A percentile compares a stretch with the other conserved stretches of the same genome.
Evolutionary conservation across 2,329 filamentous ascomycete species (phyloP).

Genomic region (Didymella keratinophila): DNA sequence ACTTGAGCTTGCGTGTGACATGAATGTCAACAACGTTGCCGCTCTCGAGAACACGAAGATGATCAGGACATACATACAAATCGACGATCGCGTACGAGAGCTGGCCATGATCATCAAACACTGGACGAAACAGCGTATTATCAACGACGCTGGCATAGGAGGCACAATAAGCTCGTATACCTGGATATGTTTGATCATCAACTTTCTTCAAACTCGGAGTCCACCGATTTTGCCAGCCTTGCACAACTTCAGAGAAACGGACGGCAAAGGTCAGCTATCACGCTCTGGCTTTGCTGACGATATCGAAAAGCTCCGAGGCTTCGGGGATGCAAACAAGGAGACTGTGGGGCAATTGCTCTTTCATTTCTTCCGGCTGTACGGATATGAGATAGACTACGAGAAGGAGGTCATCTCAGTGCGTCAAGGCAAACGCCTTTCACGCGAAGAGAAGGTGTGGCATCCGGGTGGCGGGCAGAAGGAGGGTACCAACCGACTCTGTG

Average conservation of each 20-base stretch:
- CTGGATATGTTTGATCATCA: slow-evolving; percentile 98
- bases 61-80: slow-evolving; percentile 95
- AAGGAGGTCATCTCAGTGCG: slow-evolving; percentile 85
- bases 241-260: slow-evolving; percentile 74
- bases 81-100: slow-evolving; percentile 87
- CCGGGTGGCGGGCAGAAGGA: slow-evolving; percentile 60
- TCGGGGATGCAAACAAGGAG: slow-evolving; percentile 81
- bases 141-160: slow-evolving; percentile 95
- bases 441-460: slow-evolving; percentile 89
- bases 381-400: slow-evolving; percentile 90
- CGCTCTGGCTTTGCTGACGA: slow-evolving; percentile 87
- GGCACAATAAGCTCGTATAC: slow-evolving; percentile 97
- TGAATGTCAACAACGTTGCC: slow-evolving; percentile 98
- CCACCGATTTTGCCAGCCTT: slow-evolving; percentile 86
- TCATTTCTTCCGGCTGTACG: slow-evolving; percentile 94
- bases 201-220: slow-evolving; percentile 87
- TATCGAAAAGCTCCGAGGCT: slow-evolving; percentile 74
- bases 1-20: slow-evolving; percentile 86
- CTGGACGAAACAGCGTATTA: slow-evolving; percentile 90
- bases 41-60: slow-evolving; percentile 96
- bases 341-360: slow-evolving; percentile 87
- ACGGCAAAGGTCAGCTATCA: slow-evolving; percentile 65
- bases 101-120: slow-evolving; percentile 97
- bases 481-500: slow-evolving; percentile 77
- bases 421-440: slow-evolving; percentile 77